These are phyloP conservation scores for Aureobasidium sp. DNA, from an alignment of 2,329 filamentous ascomycete species.

Conservation along the genomic window DNA sequence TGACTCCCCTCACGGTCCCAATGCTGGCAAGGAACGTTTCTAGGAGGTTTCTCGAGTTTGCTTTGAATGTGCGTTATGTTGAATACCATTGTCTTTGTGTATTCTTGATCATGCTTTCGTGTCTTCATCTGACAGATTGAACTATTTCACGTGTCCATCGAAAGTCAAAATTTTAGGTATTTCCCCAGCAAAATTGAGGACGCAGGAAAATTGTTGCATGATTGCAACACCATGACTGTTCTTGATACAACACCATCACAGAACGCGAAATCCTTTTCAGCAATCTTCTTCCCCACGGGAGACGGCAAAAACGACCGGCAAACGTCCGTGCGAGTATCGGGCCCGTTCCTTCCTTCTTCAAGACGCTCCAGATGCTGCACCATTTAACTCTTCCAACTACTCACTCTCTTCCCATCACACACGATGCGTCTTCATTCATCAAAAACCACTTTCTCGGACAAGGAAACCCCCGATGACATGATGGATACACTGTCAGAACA, in stretches of 20 bases:
- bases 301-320: background rate
- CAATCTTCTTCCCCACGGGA: background rate
- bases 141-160: background rate
- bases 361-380: background rate
- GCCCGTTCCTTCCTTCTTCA: background rate
- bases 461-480: background rate
- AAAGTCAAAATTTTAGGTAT: background rate
- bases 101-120: background rate
- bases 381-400: background rate
- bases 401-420: no score
- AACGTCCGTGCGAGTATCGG: background rate
- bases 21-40: background rate
- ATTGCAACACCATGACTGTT: background rate
- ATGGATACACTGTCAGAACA: background rate
- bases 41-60: background rate
- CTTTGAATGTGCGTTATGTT: background rate
- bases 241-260: background rate
- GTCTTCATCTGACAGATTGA: background rate
- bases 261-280: background rate
- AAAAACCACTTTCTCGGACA: background rate
- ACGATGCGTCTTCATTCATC: background rate
- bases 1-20: background rate
- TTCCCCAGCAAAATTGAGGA: background rate
- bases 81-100: background rate
- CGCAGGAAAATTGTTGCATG: background rate